Percentiles rank a stretch among this genome's conserved stretches.
phyloP scores from a whole-genome alignment of 2,329 filamentous ascomycete species.

The Verticillium isaacii region DNA sequence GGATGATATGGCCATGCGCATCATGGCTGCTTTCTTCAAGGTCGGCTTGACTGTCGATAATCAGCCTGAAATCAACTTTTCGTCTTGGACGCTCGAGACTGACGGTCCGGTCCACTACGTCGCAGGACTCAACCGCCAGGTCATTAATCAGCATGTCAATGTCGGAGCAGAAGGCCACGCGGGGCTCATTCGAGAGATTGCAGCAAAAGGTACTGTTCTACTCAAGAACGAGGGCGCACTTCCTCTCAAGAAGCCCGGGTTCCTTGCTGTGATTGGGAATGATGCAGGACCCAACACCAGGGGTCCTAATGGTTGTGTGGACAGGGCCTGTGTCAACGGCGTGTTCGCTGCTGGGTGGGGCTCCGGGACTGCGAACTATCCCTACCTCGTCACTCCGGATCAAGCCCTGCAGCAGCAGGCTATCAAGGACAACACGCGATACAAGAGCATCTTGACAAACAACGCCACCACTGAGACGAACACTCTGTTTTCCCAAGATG shows the following conservation, averaged over 20 bases:
- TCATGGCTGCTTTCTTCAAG: not conserved
- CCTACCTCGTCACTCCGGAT: slow-evolving; percentile 72
- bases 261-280: slow-evolving; percentile 73
- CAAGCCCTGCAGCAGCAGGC: slow-evolving; percentile 60
- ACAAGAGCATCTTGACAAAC: slow-evolving; percentile 65
- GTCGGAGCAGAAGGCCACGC: slow-evolving; percentile 68
- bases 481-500: slow-evolving; percentile 53
- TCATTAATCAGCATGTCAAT: slow-evolving; percentile 78
- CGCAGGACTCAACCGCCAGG: slow-evolving; percentile 55
- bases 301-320: not conserved
- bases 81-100: slow-evolving; percentile 78
- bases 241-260: slow-evolving; percentile 66
- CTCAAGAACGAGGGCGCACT: slow-evolving; percentile 65
- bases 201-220: slow-evolving; percentile 76
- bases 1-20: slow-evolving; percentile 67
- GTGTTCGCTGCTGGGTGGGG: slow-evolving; percentile 76
- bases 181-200: slow-evolving; percentile 68
- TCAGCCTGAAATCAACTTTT: slow-evolving; percentile 67
- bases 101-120: slow-evolving; percentile 64
- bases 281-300: slow-evolving; percentile 72
- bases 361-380: slow-evolving; percentile 67
- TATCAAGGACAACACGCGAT: slow-evolving; percentile 23
- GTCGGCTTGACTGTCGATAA: slow-evolving; percentile 40
- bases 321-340: slow-evolving; percentile 62
- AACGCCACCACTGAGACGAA: slow-evolving; percentile 57